phyloP scores from a whole-genome alignment of 148 eudicot genomes.

The Talinum fruticosum region DNA sequence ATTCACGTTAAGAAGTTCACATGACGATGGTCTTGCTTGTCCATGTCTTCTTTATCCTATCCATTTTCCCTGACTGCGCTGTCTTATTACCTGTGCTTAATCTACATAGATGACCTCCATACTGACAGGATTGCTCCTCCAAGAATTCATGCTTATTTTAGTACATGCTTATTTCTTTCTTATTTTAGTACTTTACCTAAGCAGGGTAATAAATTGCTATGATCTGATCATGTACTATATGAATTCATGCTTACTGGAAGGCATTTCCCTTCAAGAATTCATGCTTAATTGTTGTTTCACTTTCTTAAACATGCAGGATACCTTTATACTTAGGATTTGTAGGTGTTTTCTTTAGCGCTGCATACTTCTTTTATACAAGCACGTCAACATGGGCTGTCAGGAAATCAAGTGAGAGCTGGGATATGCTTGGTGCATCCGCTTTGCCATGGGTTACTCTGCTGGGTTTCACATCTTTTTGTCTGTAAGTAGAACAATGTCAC shows the following conservation, averaged over 20 bases:
- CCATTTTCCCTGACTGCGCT: not conserved
- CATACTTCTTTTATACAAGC: constrained; percentile 58
- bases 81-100: not conserved
- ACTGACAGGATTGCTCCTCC: not conserved
- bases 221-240: not conserved
- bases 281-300: not conserved
- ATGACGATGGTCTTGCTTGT: not conserved
- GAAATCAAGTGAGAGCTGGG: constrained; percentile 73
- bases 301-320: constrained; percentile 44
- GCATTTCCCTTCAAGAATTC: not conserved
- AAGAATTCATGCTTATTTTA: too few relatives aligned
- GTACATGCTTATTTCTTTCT: not conserved
- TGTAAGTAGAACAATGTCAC: constrained; percentile 52
- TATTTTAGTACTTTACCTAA: not conserved
- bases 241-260: not conserved
- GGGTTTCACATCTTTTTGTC: constrained; percentile 73
- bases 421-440: constrained; percentile 58
- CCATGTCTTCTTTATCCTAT: not conserved
- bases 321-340: constrained; percentile 76
- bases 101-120: not conserved
- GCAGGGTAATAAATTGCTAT: not conserved
- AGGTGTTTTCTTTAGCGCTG: constrained; percentile 50
- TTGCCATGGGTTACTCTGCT: constrained; percentile 63
- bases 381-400: constrained; percentile 51
- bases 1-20: not conserved